Evolutionary conservation across 2,329 filamentous ascomycete genomes (phyloP).

Genomic region (Gyromitra esculenta): DNA sequence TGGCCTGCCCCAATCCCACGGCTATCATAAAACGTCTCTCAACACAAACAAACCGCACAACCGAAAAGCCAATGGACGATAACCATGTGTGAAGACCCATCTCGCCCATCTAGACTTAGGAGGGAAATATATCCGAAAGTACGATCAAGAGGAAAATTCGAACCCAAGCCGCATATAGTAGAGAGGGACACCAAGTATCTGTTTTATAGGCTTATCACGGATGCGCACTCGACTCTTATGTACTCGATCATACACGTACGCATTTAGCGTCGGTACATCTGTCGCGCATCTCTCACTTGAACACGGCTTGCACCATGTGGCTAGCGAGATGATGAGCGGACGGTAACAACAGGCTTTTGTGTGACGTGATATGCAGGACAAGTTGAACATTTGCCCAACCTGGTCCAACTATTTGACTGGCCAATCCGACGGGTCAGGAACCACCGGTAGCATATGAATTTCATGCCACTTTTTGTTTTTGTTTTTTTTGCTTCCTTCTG

Average conservation of each 20-base stretch:
- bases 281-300: conserved; percentile 34
- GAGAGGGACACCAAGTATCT: conserved; percentile 3
- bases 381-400: conserved; percentile 28
- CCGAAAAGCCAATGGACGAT: conserved; percentile 14
- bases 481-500: conserved; percentile 10
- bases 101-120: conserved; percentile 30
- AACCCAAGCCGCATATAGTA: conserved; percentile 20
- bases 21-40: conserved; percentile 3
- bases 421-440: conserved; percentile 17
- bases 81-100: conserved; percentile 35
- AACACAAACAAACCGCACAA: conserved; percentile 11
- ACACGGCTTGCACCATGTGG: conserved; percentile 28
- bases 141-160: conserved; percentile 25
- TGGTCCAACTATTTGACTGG: conserved; percentile 6
- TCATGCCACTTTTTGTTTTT: conserved; percentile 12
- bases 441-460: conserved; percentile 2
- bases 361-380: conserved; percentile 22
- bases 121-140: conserved; percentile 14
- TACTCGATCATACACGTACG: conserved; percentile 34
- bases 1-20: not conserved
- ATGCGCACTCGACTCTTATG: conserved; percentile 13
- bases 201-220: conserved; percentile 27
- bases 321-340: conserved; percentile 39
- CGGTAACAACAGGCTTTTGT: conserved; percentile 21
- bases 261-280: conserved; percentile 30